Evolutionary conservation across 495 filamentous ascomycete species (phyloP), one percentile per base, ranked within the genome.

Genomic region (Penicillium mononematosum): DNA sequence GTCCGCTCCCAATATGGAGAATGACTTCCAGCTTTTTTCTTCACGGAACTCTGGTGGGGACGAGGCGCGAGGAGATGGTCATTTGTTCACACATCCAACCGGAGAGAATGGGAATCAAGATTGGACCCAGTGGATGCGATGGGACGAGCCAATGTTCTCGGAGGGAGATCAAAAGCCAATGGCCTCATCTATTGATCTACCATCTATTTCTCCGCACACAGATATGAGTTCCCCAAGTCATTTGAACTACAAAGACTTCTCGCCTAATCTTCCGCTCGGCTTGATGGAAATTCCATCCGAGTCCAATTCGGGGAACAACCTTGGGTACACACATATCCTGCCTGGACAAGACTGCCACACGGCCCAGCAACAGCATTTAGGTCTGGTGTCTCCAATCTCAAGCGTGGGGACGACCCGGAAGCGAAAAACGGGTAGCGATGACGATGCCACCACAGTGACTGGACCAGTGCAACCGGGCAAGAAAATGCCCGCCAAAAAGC

Each of bases 401-500:
- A 64, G 63, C 29, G 59, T 64, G n/a, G 71, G 67, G 6, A 54
- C 61, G 6, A 68, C 49, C 42, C 70, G 71, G 11, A 78, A 79
- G 59, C 70, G 75, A 50, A 78, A 78, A 59, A 70, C 72, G 0
- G 69, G 69, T 20, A 77, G 73, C 48, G 76, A 79, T 24, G 72
- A 78, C 39, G 73, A 75, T 48, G 66, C 66, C n/a, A 72, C 71
- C 7, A 70, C 70, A 10, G 50, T 68, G 14, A 70, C 66, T 57
- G 62, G 63, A 20, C 52, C 68, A 20, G 61, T 67, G 8, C 73
- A 75, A 59, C 45, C 61, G 24, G 63, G 62, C 51, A 83, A 84
- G 65, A 84, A 88, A 41, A 86, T 88, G 38, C 90, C 91, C 2
- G 82, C 91, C 10, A 96, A 96, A 78, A 96, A 96, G 77, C 92